phyloP scores from a whole-genome alignment of 306 rosid genomes.

The Cucumis melo region DNA sequence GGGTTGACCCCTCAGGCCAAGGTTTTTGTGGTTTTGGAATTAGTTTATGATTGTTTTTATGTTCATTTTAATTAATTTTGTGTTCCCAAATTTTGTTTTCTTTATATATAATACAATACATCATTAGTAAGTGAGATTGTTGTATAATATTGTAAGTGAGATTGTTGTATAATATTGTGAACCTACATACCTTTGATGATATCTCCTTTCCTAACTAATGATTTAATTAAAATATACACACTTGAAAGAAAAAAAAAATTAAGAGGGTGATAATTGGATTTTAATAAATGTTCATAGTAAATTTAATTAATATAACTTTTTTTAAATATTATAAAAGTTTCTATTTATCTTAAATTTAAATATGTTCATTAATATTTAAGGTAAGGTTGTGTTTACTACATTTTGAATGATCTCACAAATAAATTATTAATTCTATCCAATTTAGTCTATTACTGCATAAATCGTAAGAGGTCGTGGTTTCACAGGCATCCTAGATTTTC shows the following conservation, averaged over 20 bases:
- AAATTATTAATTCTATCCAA: no score
- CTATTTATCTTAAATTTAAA: no score
- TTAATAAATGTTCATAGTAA: no score
- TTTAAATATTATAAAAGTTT: no score
- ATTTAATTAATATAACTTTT: no score
- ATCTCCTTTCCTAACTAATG: neutral
- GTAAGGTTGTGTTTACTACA: no score
- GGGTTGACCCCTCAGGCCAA: neutral
- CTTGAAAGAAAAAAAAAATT: neutral
- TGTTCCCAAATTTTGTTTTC: neutral
- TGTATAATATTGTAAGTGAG: neutral
- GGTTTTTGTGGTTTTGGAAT: conserved; percentile 5
- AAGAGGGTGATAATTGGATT: no score
- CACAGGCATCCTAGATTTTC: no score
- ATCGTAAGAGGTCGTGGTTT: no score
- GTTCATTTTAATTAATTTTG: neutral
- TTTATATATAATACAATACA: neutral
- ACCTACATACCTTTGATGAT: neutral
- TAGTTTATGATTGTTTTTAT: neutral
- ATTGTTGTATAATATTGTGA: neutral
- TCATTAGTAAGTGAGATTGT: neutral
- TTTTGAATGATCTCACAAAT: no score
- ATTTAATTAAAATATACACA: neutral
- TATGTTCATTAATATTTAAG: no score
- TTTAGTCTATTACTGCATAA: no score